A percentile compares a stretch with the other conserved stretches of the same genome.
phyloP scores from a whole-genome alignment of 441 rosid species.

The Pelargonium citronellum region DNA sequence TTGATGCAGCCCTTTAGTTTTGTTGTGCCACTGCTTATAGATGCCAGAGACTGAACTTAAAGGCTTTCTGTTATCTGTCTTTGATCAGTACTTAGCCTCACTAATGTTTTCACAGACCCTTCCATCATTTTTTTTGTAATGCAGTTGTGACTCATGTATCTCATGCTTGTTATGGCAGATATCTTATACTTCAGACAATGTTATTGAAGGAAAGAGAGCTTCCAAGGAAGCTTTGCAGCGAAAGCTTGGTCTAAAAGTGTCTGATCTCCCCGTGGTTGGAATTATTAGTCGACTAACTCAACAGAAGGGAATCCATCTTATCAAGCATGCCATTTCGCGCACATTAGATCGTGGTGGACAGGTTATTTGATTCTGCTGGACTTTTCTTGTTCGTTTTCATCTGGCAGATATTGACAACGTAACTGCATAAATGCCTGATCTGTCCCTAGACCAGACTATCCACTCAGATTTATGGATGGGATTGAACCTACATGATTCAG shows the following conservation, averaged over 20 bases:
- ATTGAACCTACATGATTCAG: constrained; percentile 3
- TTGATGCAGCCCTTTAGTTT: not conserved
- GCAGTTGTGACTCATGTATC: constrained; percentile 16
- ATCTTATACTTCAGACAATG: constrained; percentile 71
- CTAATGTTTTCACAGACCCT: constrained; percentile 11
- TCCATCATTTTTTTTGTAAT: constrained; percentile 13
- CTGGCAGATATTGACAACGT: not conserved
- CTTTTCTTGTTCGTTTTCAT: not conserved
- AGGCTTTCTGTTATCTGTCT: not conserved
- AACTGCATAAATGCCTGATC: constrained; percentile 5
- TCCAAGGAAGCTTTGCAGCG: constrained; percentile 83
- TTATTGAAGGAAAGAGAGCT: constrained; percentile 84
- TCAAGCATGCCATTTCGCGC: constrained; percentile 85
- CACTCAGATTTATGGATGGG: constrained; percentile 12
- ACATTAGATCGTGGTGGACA: constrained; percentile 82
- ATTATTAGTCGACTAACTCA: constrained; percentile 86
- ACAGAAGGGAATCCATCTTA: constrained; percentile 94
- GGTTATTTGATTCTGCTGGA: constrained; percentile 30
- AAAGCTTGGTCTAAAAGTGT: constrained; percentile 55
- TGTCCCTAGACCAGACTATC: constrained; percentile 4
- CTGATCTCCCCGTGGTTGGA: constrained; percentile 77
- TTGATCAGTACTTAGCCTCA: constrained; percentile 4
- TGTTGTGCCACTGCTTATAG: not conserved
- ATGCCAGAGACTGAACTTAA: not conserved
- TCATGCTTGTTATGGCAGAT: constrained; percentile 39